Evolutionary conservation across 2,329 filamentous ascomycete genomes (phyloP), one percentile per base, ranked within the genome.

Genomic region (Colletotrichum brevisporum): DNA sequence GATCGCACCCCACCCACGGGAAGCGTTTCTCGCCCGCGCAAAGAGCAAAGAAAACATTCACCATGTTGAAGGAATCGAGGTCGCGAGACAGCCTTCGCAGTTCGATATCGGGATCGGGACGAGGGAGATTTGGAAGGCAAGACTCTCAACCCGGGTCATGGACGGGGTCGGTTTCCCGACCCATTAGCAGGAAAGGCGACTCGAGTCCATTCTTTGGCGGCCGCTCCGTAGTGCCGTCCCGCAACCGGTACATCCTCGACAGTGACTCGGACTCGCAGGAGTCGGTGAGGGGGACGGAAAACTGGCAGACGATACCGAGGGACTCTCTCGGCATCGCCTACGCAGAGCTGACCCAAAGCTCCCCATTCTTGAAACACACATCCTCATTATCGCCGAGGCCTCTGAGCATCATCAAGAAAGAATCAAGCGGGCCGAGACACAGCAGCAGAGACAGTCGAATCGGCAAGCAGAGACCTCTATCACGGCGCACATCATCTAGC

Each of bases 191-290:
- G 27, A 71, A 68, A 24, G 69, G 69, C 5, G 71, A 69, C 16
- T 68, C 71, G 10, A 72, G 65, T 39, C 71, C 71, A 8, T 72
- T 71, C 26, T 72, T 72, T 24, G 69, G 60, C 39, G 65, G 71
- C 13, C 61, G 71, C n/a, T 59, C 64, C n/a, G 69, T 69, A 18
- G 57, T 71, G 26, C 61, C 71, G n/a, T 63, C 67, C 41, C 69
- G 56, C 61, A 64, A 51, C 26, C 65, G 56, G 27, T 70, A 70
- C 53, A 41, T 21, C 31, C 18, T 70, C 39, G 67, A 70, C 26
- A 70, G 60, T 45, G 70, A 66, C 27, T 67, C 67, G 24, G 67
- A 66, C 26, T 67, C 67, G 9, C 45, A 54, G 12, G 65, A 51
- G 21, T 58, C 69, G 43, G 41, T 52, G 5, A 51, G 18, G 21